Evolutionary conservation across 2,329 filamentous ascomycete species (phyloP).

Genomic region (Pseudonectria foliicola): DNA sequence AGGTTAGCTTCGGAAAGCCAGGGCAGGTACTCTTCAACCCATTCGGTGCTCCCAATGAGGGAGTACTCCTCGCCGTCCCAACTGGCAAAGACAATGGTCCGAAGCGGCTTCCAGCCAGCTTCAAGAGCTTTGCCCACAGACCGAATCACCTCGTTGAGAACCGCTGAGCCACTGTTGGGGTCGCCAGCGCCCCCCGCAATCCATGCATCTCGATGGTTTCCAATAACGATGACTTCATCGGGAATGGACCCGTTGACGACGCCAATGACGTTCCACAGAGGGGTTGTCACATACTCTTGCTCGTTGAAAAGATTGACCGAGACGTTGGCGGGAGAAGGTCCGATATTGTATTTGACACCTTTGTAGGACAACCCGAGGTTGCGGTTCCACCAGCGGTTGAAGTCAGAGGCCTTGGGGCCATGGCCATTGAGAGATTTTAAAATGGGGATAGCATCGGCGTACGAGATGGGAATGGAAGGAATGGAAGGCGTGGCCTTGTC

Average conservation of each 20-base stretch:
- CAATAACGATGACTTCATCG: conserved; percentile 80
- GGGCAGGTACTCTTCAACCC: conserved; percentile 83
- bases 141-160: conserved; percentile 70
- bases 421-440: conserved; percentile 87
- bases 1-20: conserved; percentile 70
- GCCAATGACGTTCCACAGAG: conserved; percentile 87
- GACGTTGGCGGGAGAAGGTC: conserved; percentile 67
- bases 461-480: conserved; percentile 87
- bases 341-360: conserved; percentile 78
- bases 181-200: conserved; percentile 78
- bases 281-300: conserved; percentile 75
- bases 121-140: conserved; percentile 65
- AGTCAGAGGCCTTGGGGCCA: conserved; percentile 68
- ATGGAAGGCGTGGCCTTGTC: conserved; percentile 71
- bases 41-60: conserved; percentile 80
- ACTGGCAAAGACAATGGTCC: conserved; percentile 84
- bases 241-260: conserved; percentile 80
- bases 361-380: conserved; percentile 70
- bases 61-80: conserved; percentile 85
- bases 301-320: conserved; percentile 69
- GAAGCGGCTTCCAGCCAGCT: conserved; percentile 53
- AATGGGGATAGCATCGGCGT: conserved; percentile 76
- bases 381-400: conserved; percentile 64
- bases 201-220: conserved; percentile 92
- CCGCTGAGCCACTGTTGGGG: conserved; percentile 75